phyloP scores from a whole-genome alignment of 2,329 filamentous ascomycete species.

The Trichoderma endophyticum region DNA sequence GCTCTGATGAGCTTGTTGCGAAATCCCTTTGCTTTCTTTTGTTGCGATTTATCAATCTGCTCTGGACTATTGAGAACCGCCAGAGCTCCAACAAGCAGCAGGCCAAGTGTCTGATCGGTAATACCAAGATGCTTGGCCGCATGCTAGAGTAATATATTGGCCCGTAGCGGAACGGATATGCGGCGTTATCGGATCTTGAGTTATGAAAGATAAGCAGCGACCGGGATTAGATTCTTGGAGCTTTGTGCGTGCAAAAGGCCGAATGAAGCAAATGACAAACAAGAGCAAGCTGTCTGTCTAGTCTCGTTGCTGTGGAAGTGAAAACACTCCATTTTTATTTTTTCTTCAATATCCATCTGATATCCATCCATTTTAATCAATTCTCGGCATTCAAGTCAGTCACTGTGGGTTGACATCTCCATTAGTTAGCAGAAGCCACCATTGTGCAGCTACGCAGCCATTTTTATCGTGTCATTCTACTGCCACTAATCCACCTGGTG shows the following conservation, averaged over 20 bases:
- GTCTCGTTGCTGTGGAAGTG: background rate
- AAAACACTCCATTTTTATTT: background rate
- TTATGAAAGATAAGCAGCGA: background rate
- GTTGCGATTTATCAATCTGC: background rate
- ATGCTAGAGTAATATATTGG: background rate
- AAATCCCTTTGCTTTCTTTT: background rate
- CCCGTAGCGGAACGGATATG: background rate
- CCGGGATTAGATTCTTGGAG: background rate
- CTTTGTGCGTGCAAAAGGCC: background rate
- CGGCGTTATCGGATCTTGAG: conserved; percentile 7
- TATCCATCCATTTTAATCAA: background rate
- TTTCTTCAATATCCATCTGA: background rate
- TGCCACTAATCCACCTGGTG: background rate
- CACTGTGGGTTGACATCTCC: background rate
- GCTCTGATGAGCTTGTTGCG: background rate
- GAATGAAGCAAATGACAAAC: background rate
- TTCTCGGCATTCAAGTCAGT: background rate
- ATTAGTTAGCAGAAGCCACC: background rate
- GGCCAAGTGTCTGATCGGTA: background rate
- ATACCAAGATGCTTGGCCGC: background rate
- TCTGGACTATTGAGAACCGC: background rate
- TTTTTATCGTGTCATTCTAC: conserved; percentile 10
- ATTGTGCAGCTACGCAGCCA: background rate
- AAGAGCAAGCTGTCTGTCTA: background rate
- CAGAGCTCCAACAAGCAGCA: background rate